Conservation (phyloP, 768 basidiomycete species). For the Calocybe indica region DNA sequence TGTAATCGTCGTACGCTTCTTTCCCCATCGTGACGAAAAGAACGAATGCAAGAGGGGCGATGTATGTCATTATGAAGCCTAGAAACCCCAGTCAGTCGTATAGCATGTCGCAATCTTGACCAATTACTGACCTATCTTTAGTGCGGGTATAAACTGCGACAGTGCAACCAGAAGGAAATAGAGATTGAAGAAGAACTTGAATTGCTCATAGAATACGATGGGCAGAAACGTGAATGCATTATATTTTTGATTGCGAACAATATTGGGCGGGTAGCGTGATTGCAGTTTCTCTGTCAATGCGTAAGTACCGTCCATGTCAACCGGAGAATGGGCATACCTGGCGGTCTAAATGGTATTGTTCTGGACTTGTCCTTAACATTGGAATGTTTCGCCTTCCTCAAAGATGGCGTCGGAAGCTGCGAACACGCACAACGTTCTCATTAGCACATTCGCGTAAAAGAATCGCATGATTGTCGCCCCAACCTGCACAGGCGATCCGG, state of each 20-base stretch:
- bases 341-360: constrained; percentile 71
- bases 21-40: constrained; percentile 95
- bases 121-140: constrained; percentile 77
- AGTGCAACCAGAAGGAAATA: constrained; percentile 97
- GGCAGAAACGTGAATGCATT: constrained; percentile 96
- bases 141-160: constrained; percentile 91
- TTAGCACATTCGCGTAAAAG: too few relatives aligned
- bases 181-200: constrained; percentile 99
- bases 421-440: not conserved
- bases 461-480: too few relatives aligned
- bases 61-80: constrained; percentile 95
- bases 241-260: constrained; percentile 97
- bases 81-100: not conserved
- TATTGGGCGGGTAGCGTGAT: constrained; percentile 75
- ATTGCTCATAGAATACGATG: constrained; percentile 96
- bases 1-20: constrained; percentile 98
- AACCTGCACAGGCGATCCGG: too few relatives aligned
- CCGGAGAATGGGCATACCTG: constrained; percentile 35
- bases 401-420: constrained; percentile 11
- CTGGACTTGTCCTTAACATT: constrained; percentile 62
- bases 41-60: constrained; percentile 95
- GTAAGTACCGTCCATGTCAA: not conserved
- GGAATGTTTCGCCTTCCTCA: constrained; percentile 13
- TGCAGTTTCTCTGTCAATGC: constrained; percentile 57
- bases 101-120: not conserved